phyloP scores from a whole-genome alignment of 2,329 filamentous ascomycete genomes.

The Cladophialophora carrionii region DNA sequence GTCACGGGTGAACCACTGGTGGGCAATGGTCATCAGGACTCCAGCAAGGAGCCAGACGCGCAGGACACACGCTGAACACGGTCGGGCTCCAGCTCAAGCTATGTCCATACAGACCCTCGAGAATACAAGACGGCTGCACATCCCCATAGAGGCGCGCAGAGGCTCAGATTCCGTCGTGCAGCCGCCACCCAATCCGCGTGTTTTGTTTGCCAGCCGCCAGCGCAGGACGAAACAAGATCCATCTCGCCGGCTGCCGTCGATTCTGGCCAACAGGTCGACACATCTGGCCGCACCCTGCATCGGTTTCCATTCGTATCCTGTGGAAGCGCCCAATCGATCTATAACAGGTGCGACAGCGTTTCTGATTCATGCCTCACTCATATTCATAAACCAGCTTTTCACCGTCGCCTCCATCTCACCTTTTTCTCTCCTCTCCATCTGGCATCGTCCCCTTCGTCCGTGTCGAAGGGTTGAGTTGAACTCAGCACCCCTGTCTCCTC shows the following conservation, averaged over 20 bases:
- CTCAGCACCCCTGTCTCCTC: slow-evolving; percentile 20
- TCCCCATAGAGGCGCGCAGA: slow-evolving; percentile 11
- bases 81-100: neutral
- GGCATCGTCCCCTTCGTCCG: slow-evolving; percentile 25
- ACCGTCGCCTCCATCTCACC: slow-evolving; percentile 12
- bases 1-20: slow-evolving; percentile 11
- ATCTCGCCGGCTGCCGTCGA: slow-evolving; percentile 15
- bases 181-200: slow-evolving; percentile 31
- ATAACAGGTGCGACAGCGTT: slow-evolving; percentile 19
- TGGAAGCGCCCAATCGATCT: slow-evolving; percentile 24
- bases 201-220: slow-evolving; percentile 28
- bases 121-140: slow-evolving; percentile 12
- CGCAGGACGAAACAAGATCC: slow-evolving; percentile 29
- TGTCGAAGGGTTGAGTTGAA: slow-evolving; percentile 28
- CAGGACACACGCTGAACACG: slow-evolving; percentile 6
- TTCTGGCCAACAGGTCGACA: slow-evolving; percentile 24
- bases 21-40: slow-evolving; percentile 10
- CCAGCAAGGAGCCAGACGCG: slow-evolving; percentile 15
- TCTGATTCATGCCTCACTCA: slow-evolving; percentile 11
- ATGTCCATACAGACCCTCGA: slow-evolving; percentile 4
- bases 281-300: slow-evolving; percentile 25
- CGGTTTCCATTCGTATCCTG: slow-evolving; percentile 21
- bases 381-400: slow-evolving; percentile 22
- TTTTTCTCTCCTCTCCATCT: slow-evolving; percentile 15
- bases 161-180: slow-evolving; percentile 9